Conservation (phyloP, 2,329 filamentous ascomycete species). For the Exserohilum turcica region DNA sequence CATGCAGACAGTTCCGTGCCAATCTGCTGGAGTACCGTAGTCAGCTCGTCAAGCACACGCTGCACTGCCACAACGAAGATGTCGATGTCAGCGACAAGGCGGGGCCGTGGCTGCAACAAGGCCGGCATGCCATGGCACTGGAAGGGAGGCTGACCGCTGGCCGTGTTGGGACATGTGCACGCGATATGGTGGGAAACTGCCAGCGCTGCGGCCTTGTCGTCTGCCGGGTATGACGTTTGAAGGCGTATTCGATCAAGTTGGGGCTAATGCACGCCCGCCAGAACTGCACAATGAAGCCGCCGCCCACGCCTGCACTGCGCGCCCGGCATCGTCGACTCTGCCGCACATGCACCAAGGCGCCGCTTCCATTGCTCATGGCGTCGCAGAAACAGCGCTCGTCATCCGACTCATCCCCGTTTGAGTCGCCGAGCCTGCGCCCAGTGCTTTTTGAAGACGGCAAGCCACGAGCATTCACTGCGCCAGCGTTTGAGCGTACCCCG, state of each 20-base stretch:
- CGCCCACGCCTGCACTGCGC: constrained; percentile 68
- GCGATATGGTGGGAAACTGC: constrained; percentile 85
- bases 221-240: constrained; percentile 70
- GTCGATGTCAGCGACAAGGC: constrained; percentile 60
- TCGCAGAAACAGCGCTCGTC: constrained; percentile 27
- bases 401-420: constrained; percentile 26
- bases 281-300: constrained; percentile 90
- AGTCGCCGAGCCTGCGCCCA: constrained; percentile 29
- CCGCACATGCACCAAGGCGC: constrained; percentile 72
- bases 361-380: constrained; percentile 61
- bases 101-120: constrained; percentile 41
- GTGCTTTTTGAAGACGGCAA: constrained; percentile 20
- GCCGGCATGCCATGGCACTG: constrained; percentile 19
- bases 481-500: constrained; percentile 58
- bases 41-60: constrained; percentile 73
- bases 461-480: constrained; percentile 49
- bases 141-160: constrained; percentile 57
- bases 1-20: constrained; percentile 78
- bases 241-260: background rate
- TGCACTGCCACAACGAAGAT: constrained; percentile 78
- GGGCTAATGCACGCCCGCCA: constrained; percentile 48
- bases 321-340: constrained; percentile 84
- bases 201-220: constrained; percentile 76
- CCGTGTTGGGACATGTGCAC: constrained; percentile 78
- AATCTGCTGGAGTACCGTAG: constrained; percentile 79